These are phyloP conservation scores for Trichocladium uniseriatum DNA, from an alignment of 495 filamentous ascomycete genomes.

Conservation along the genomic window DNA sequence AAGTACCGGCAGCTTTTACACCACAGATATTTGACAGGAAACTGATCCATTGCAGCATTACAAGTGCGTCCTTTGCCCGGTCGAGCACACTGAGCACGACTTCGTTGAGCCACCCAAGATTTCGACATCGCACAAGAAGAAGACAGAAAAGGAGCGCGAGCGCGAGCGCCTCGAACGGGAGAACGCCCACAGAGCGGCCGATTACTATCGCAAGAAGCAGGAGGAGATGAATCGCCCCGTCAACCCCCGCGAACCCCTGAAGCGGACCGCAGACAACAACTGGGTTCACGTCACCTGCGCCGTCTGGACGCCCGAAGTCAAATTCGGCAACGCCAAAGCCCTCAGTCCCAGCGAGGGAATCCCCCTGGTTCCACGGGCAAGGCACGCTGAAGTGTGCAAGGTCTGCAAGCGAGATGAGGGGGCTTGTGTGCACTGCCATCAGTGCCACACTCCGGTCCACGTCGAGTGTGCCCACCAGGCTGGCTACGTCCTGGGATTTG, in stretches of 20 bases:
- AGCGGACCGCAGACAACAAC: constrained; percentile 87
- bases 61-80: constrained; percentile 84
- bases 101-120: constrained; percentile 77
- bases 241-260: constrained; percentile 82
- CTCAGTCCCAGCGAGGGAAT: constrained; percentile 84
- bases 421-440: constrained; percentile 72
- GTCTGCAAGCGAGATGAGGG: constrained; percentile 65
- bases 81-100: constrained; percentile 64
- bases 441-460: constrained; percentile 76
- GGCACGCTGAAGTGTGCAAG: constrained; percentile 69
- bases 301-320: constrained; percentile 83
- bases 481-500: constrained; percentile 77
- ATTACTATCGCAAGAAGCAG: constrained; percentile 74
- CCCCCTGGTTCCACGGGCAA: constrained; percentile 57
- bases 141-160: constrained; percentile 83
- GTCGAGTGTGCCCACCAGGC: constrained; percentile 81
- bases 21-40: neutral
- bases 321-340: constrained; percentile 72
- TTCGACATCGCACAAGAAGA: constrained; percentile 59
- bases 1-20: constrained; percentile 28
- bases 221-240: constrained; percentile 69
- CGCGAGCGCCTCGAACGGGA: constrained; percentile 80
- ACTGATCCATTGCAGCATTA: constrained; percentile 51
- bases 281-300: constrained; percentile 97
- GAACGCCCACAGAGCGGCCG: constrained; percentile 59